Conservation (phyloP, 148 eudicot species). For the Amaranthus hypochondriacus region DNA sequence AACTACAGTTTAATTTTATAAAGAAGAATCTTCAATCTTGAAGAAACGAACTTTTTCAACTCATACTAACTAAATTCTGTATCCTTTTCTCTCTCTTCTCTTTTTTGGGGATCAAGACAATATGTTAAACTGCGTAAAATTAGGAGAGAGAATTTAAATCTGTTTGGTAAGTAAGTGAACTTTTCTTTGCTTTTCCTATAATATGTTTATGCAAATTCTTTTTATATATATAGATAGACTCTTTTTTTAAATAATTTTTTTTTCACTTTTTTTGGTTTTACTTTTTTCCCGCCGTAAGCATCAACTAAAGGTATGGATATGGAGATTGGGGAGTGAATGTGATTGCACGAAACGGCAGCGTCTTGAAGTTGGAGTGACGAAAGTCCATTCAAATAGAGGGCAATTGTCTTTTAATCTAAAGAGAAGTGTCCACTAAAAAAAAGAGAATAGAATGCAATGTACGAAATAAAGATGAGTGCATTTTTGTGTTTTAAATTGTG, state of each 20-base stretch:
- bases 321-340: conserved; percentile 2
- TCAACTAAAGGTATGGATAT: conserved; percentile 8
- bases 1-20: not conserved
- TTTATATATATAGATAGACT: conserved; percentile 9
- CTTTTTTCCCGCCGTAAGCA: conserved; percentile 29
- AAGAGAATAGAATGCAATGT: conserved; percentile 8
- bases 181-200: conserved; percentile 14
- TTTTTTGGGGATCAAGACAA: conserved; percentile 30
- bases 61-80: not conserved
- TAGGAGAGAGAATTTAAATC: not conserved
- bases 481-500: not conserved
- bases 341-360: conserved; percentile 25
- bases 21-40: conserved; percentile 15
- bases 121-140: not conserved
- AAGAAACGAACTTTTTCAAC: conserved; percentile 9
- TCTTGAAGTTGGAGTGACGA: conserved; percentile 25
- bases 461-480: not conserved
- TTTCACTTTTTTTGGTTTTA: not conserved
- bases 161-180: not conserved
- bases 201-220: conserved; percentile 8
- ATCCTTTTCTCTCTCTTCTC: not conserved
- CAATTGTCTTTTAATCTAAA: conserved; percentile 19
- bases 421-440: conserved; percentile 20
- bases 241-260: not conserved
- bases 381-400: conserved; percentile 16